Conservation (phyloP, 345 rosid genomes). For the Eucalyptus coolabah region DNA sequence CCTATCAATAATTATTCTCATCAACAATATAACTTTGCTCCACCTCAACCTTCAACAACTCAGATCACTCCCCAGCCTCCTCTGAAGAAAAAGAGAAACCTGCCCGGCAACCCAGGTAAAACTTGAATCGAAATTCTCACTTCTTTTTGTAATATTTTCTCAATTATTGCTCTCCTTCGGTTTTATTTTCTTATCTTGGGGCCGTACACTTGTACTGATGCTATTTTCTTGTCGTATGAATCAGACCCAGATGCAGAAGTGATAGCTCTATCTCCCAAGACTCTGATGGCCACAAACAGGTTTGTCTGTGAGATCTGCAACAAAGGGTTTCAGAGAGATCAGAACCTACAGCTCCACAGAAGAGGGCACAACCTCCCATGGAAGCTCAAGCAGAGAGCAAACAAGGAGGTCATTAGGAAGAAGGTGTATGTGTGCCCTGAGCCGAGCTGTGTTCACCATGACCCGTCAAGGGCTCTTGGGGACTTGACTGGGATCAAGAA, state of each 20-base stretch:
- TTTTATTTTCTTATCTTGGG: not conserved
- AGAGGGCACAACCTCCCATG: constrained; percentile 91
- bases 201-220: not conserved
- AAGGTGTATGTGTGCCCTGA: constrained; percentile 76
- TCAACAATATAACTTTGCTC: constrained; percentile 25
- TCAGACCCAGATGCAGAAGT: constrained; percentile 78
- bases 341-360: constrained; percentile 71
- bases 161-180: not conserved
- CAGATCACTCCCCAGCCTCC: constrained; percentile 23
- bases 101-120: constrained; percentile 91
- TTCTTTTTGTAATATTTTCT: not conserved
- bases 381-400: constrained; percentile 82
- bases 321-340: constrained; percentile 90
- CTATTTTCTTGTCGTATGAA: not conserved
- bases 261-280: constrained; percentile 64
- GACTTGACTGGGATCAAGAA: constrained; percentile 80
- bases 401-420: constrained; percentile 49
- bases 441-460: constrained; percentile 58
- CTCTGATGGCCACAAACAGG: constrained; percentile 70
- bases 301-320: constrained; percentile 83
- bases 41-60: constrained; percentile 9
- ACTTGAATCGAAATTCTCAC: not conserved
- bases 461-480: constrained; percentile 60
- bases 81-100: constrained; percentile 64
- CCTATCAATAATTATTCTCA: constrained; percentile 10